Percentiles rank a stretch among this genome's conserved stretches.
These are phyloP conservation scores for Fulvia fulva DNA, from an alignment of 2,329 filamentous ascomycete species.

Conservation along the genomic window DNA sequence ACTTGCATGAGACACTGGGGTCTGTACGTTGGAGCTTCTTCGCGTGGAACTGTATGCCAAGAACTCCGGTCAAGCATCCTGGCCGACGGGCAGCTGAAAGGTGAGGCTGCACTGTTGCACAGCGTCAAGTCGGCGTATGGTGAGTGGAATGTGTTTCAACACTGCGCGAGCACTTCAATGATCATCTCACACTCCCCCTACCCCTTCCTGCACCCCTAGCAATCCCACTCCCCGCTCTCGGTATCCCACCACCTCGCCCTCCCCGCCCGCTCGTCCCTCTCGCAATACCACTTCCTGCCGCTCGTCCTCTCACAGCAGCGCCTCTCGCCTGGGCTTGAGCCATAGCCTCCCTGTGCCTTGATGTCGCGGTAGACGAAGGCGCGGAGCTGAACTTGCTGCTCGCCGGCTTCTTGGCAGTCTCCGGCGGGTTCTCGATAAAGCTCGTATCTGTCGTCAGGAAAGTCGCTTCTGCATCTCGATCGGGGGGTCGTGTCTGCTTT, in stretches of 20 bases:
- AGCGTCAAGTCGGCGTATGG: background rate
- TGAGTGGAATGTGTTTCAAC: too few species aligned
- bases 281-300: constrained; percentile 32
- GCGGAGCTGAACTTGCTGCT: constrained; percentile 30
- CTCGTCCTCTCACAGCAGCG: constrained; percentile 9
- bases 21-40: too few species aligned
- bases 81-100: too few species aligned
- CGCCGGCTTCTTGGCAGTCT: constrained; percentile 44
- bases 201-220: constrained; percentile 31
- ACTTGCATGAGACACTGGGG: too few species aligned
- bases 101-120: too few species aligned
- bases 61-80: too few species aligned
- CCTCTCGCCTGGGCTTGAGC: constrained; percentile 21
- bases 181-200: constrained; percentile 27
- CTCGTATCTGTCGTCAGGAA: constrained; percentile 91
- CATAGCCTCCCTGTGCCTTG: constrained; percentile 31
- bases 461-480: constrained; percentile 65
- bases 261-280: constrained; percentile 21
- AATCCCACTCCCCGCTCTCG: constrained; percentile 24
- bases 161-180: too few species aligned
- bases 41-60: too few species aligned
- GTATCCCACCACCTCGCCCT: constrained; percentile 17
- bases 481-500: constrained; percentile 12
- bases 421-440: constrained; percentile 70
- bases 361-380: constrained; percentile 16